phyloP scores from a whole-genome alignment of 2,329 filamentous ascomycete species.

The Escovopsis sp. region DNA sequence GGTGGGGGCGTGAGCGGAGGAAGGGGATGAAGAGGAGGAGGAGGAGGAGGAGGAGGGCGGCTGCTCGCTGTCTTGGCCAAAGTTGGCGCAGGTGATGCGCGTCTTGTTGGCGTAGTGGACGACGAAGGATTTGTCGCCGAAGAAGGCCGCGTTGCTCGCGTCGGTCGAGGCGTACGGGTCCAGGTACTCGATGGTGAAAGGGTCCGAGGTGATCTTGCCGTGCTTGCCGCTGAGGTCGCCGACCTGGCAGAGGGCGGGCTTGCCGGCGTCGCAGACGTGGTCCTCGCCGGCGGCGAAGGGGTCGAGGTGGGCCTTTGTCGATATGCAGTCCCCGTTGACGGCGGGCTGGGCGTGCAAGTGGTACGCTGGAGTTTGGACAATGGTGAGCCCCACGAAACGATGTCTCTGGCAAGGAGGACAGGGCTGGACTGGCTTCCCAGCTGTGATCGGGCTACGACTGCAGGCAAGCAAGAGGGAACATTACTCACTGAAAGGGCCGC shows the following conservation, averaged over 20 bases:
- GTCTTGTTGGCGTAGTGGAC: conserved; percentile 51
- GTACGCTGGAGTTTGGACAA: conserved; percentile 36
- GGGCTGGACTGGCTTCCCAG: background rate
- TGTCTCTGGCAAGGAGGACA: too few relatives aligned
- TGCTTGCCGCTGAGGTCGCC: conserved; percentile 67
- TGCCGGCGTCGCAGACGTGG: conserved; percentile 40
- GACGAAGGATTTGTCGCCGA: conserved; percentile 50
- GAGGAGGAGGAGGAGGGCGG: background rate
- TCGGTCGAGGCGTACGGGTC: conserved; percentile 45
- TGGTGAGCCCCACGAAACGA: too few relatives aligned
- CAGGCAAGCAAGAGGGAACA: too few relatives aligned
- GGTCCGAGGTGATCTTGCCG: conserved; percentile 40
- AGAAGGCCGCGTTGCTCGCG: conserved; percentile 37
- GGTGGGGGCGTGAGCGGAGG: background rate
- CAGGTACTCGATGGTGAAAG: conserved; percentile 34
- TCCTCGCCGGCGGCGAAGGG: conserved; percentile 51
- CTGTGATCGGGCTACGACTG: too few relatives aligned
- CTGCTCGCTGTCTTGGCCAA: conserved; percentile 18
- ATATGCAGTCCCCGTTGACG: conserved; percentile 54
- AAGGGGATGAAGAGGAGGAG: background rate
- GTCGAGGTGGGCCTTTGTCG: conserved; percentile 54
- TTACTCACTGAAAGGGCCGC: conserved; percentile 46
- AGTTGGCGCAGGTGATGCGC: conserved; percentile 51
- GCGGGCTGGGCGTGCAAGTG: conserved; percentile 56
- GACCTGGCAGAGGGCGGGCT: conserved; percentile 54